These are phyloP conservation scores for Colletotrichum cordylinicola DNA, from an alignment of 2,329 filamentous ascomycete species.

Conservation along the genomic window DNA sequence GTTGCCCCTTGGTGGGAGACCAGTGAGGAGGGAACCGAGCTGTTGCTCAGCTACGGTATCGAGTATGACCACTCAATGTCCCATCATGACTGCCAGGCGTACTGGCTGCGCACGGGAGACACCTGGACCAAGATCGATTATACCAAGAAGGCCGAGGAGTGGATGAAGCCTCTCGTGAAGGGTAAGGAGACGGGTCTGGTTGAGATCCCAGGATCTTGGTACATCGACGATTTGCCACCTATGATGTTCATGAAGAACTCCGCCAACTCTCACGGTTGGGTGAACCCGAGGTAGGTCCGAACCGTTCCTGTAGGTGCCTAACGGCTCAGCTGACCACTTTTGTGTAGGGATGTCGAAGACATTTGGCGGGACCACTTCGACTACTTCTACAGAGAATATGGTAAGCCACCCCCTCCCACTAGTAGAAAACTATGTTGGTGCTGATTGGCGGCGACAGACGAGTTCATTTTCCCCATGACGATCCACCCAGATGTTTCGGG, in stretches of 20 bases:
- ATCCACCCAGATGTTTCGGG: conserved; percentile 78
- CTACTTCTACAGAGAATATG: conserved; percentile 77
- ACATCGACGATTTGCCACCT: conserved; percentile 68
- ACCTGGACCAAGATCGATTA: conserved; percentile 74
- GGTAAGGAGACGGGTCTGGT: conserved; percentile 67
- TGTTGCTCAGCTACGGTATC: conserved; percentile 71
- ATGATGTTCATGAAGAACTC: conserved; percentile 77
- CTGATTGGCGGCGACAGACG: conserved; percentile 46
- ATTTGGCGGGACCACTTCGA: conserved; percentile 72
- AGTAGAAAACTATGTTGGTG: neutral
- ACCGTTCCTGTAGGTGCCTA: rapidly evolving
- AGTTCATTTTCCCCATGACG: conserved; percentile 79
- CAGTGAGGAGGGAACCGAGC: conserved; percentile 68
- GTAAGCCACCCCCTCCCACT: neutral
- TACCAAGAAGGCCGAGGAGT: conserved; percentile 62
- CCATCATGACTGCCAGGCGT: conserved; percentile 69
- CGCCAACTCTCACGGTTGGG: conserved; percentile 67
- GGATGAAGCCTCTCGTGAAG: conserved; percentile 70
- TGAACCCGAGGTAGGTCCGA: conserved; percentile 44
- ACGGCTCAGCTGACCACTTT: neutral
- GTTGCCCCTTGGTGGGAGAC: conserved; percentile 81
- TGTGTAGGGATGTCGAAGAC: conserved; percentile 59
- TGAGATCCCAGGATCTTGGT: conserved; percentile 70
- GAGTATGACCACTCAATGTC: conserved; percentile 74
- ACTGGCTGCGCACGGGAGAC: conserved; percentile 68